Conservation (phyloP, 2,329 filamentous ascomycete genomes). For the Coniochaeta sp. region DNA sequence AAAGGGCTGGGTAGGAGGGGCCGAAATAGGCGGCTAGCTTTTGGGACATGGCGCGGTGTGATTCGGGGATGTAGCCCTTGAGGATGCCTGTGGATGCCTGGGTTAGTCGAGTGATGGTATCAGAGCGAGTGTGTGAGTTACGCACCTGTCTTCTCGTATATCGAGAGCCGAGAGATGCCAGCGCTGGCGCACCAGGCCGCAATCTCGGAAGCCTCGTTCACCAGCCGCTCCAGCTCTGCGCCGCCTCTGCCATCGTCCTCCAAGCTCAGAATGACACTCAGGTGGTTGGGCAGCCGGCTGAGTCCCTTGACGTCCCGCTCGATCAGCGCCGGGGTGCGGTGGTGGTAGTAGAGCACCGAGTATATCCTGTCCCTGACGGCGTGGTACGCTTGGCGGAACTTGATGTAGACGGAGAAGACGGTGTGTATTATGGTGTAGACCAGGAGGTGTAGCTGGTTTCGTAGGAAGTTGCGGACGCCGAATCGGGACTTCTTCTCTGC, state of each 20-base stretch:
- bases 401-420: conserved; percentile 83
- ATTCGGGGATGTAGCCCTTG: conserved; percentile 81
- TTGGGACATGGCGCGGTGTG: conserved; percentile 69
- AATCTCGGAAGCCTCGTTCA: conserved; percentile 88
- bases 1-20: conserved; percentile 62
- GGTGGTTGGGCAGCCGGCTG: conserved; percentile 69
- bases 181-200: conserved; percentile 89
- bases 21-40: conserved; percentile 89
- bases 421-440: conserved; percentile 67
- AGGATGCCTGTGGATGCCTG: conserved; percentile 58
- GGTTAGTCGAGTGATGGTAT: not conserved
- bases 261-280: conserved; percentile 78
- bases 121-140: not conserved
- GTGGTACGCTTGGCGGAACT: conserved; percentile 72
- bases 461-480: conserved; percentile 55
- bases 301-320: conserved; percentile 75
- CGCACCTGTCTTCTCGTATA: conserved; percentile 88
- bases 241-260: conserved; percentile 62
- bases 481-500: conserved; percentile 32
- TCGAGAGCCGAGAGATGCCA: conserved; percentile 77
- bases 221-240: conserved; percentile 72
- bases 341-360: conserved; percentile 87
- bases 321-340: conserved; percentile 89
- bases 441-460: conserved; percentile 55
- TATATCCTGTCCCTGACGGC: conserved; percentile 69